Conservation (phyloP, 2,329 filamentous ascomycete species). For the Ophiostoma sp. region DNA sequence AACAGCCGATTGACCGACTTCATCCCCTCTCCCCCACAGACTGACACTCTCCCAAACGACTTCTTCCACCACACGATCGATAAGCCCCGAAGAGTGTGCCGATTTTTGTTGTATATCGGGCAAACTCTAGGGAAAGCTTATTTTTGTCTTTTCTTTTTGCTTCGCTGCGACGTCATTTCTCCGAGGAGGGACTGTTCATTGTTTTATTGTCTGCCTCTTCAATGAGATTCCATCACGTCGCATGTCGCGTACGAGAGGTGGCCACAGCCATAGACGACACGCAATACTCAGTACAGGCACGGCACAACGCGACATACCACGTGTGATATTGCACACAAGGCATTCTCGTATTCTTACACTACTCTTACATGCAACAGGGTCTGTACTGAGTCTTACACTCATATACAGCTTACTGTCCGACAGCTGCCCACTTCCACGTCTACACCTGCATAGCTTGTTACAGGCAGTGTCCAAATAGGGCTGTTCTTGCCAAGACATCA, state of each 20-base stretch:
- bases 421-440: not conserved
- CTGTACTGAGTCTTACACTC: not conserved
- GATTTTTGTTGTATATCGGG: not conserved
- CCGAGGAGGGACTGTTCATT: not conserved
- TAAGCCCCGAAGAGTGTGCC: not conserved
- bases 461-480: too few species aligned
- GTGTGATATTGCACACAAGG: not conserved
- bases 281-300: not conserved
- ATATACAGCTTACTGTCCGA: too few species aligned
- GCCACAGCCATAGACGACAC: not conserved
- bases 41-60: not conserved
- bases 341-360: too few species aligned
- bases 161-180: not conserved
- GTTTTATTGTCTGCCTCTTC: not conserved
- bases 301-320: not conserved
- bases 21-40: not conserved
- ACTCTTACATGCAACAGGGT: not conserved
- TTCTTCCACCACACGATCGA: not conserved
- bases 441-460: too few species aligned
- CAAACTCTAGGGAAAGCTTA: conserved; percentile 3
- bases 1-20: conserved; percentile 6
- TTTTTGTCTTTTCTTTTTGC: not conserved
- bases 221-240: not conserved
- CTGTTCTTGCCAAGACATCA: too few species aligned
- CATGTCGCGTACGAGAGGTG: not conserved